phyloP scores from a whole-genome alignment of 306 rosid genomes.

The Abrus precatorius region DNA sequence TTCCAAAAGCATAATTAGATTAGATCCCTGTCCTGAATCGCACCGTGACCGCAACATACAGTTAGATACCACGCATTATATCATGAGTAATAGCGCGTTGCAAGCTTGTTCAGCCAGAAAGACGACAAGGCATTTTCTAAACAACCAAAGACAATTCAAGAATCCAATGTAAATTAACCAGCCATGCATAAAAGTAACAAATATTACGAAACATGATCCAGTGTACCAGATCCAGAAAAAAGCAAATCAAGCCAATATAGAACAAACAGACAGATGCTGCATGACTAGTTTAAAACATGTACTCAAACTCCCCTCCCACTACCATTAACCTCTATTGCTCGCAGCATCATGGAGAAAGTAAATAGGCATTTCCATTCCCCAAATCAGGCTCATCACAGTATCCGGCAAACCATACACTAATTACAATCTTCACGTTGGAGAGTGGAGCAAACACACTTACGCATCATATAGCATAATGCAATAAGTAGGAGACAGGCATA shows the following conservation, averaged over 20 bases:
- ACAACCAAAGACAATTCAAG: conserved; percentile 4
- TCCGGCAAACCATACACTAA: conserved; percentile 49
- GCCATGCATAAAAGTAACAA: conserved; percentile 47
- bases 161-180: background rate
- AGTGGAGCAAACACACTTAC: conserved; percentile 46
- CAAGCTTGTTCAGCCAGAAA: background rate
- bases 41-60: background rate
- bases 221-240: conserved; percentile 38
- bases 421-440: conserved; percentile 50
- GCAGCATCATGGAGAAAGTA: conserved; percentile 20
- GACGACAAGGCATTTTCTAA: background rate
- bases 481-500: conserved; percentile 7
- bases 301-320: conserved; percentile 49
- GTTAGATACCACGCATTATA: background rate
- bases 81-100: background rate
- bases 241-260: conserved; percentile 43
- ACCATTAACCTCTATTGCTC: conserved; percentile 36
- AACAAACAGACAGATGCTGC: conserved; percentile 50
- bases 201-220: conserved; percentile 45
- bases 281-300: conserved; percentile 42
- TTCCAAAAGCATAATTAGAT: background rate
- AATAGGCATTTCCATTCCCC: conserved; percentile 41
- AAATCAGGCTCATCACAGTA: conserved; percentile 39
- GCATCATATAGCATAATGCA: conserved; percentile 52
- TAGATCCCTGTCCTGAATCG: background rate